phyloP scores from a whole-genome alignment of 129 eudicot species.

The Sambucus nigra region DNA sequence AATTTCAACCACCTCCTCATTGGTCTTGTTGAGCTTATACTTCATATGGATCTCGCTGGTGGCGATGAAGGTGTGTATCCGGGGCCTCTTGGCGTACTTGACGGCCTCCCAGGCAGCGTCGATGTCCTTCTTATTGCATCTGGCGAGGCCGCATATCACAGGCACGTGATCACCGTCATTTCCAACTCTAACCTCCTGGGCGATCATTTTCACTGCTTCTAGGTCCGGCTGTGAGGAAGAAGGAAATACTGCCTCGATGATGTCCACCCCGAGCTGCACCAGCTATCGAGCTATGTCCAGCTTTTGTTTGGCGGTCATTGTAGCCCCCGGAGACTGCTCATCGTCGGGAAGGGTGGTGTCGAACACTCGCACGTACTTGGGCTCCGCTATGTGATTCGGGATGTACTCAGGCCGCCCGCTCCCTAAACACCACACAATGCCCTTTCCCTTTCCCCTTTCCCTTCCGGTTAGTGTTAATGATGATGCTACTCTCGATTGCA shows the following conservation, averaged over 20 bases:
- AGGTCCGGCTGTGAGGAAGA: conserved; percentile 74
- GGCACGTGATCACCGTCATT: conserved; percentile 49
- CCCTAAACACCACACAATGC: too few species aligned
- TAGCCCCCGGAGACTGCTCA: conserved; percentile 92
- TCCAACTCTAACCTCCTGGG: conserved; percentile 57
- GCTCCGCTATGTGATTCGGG: conserved; percentile 61
- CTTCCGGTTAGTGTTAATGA: too few species aligned
- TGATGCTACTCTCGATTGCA: too few species aligned
- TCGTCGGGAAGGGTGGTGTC: conserved; percentile 94
- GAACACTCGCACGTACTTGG: conserved; percentile 68
- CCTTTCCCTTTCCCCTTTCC: too few species aligned
- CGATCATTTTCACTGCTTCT: conserved; percentile 71
- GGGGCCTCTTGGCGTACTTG: conserved; percentile 57
- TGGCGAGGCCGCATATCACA: conserved; percentile 73
- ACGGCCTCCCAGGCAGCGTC: conserved; percentile 83
- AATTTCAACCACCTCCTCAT: conserved; percentile 60
- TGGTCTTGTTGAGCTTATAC: conserved; percentile 61
- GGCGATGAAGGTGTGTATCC: conserved; percentile 83
- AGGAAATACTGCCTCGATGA: conserved; percentile 94
- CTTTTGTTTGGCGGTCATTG: conserved; percentile 73
- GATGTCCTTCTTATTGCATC: conserved; percentile 73
- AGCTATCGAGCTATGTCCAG: conserved; percentile 70
- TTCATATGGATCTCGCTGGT: conserved; percentile 91
- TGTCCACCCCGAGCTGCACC: conserved; percentile 66
- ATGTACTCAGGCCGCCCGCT: conserved; percentile 58